Evolutionary conservation across 768 basidiomycete genomes (phyloP).

Genomic region (Daedalea quercina): DNA sequence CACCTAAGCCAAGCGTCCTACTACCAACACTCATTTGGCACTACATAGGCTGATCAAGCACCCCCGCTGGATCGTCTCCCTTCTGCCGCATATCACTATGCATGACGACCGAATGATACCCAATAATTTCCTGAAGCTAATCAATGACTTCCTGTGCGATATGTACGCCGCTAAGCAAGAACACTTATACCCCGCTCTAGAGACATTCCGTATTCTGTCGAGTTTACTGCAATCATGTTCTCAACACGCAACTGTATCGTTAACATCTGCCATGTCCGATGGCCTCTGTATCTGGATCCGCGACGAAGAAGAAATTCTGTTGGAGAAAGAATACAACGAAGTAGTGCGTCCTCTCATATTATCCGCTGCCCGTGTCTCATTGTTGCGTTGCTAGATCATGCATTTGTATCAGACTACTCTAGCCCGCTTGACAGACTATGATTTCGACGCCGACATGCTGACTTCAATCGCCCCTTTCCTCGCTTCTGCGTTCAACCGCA

Average conservation of each 20-base stretch:
- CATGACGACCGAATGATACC: background rate
- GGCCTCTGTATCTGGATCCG: slow-evolving; percentile 47
- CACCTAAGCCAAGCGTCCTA: background rate
- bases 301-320: slow-evolving; percentile 35
- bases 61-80: slow-evolving; percentile 1
- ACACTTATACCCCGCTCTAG: background rate
- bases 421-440: slow-evolving; percentile 28
- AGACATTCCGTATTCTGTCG: background rate
- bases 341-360: slow-evolving; percentile 30
- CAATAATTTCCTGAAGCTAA: background rate
- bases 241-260: slow-evolving; percentile 8
- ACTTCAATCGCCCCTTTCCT: slow-evolving; percentile 39
- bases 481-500: slow-evolving; percentile 41
- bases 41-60: background rate
- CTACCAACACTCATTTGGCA: background rate
- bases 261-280: slow-evolving; percentile 24
- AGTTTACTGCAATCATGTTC: background rate
- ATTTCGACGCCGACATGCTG: slow-evolving; percentile 36
- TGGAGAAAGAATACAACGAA: slow-evolving; percentile 38
- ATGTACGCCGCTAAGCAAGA: slow-evolving; percentile 2
- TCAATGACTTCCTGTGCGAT: slow-evolving; percentile 7
- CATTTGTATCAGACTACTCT: slow-evolving; percentile 41
- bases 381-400: slow-evolving; percentile 7
- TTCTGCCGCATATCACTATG: background rate
- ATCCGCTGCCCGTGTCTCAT: background rate